A percentile compares a stretch with the other conserved stretches of the same genome.
phyloP scores from a whole-genome alignment of 352 stramenopile species.

The Globisporangium nagaii region DNA sequence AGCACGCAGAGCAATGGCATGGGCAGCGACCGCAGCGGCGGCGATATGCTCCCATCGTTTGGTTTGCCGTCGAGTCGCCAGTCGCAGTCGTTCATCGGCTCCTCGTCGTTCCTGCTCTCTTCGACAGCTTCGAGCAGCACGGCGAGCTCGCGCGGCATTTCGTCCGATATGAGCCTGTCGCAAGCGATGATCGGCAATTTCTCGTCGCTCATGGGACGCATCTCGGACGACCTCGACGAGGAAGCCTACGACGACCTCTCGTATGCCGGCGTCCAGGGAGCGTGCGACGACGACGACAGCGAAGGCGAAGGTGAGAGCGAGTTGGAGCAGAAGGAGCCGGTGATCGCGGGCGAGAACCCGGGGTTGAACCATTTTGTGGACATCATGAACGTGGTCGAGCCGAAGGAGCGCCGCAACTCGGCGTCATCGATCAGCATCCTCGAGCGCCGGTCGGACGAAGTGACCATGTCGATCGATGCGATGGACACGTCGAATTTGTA shows the following conservation, averaged over 20 bases:
- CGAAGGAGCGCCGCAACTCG: conserved; percentile 1
- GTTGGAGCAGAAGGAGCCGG: conserved; percentile 1
- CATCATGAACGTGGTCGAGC: conserved; percentile 3
- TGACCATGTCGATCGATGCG: conserved; percentile 15
- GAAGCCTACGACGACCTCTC: conserved; percentile 29
- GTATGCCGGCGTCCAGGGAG: conserved; percentile 12
- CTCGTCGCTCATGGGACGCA: conserved; percentile 47
- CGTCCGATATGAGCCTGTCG: conserved; percentile 64
- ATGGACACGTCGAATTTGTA: conserved; percentile 15
- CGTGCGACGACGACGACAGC: conserved; percentile 10
- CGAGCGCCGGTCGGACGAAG: conserved; percentile 12
- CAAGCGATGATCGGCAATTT: conserved; percentile 75
- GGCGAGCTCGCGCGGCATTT: conserved; percentile 23
- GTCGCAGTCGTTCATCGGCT: conserved; percentile 42
- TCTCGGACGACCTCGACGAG: conserved; percentile 54
- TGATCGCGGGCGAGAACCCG: neutral
- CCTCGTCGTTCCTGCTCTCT: conserved; percentile 7
- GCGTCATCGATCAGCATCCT: conserved; percentile 20
- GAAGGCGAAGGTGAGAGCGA: conserved; percentile 19
- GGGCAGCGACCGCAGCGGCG: conserved; percentile 19
- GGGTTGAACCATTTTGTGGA: conserved; percentile 11
- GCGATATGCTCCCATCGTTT: conserved; percentile 21
- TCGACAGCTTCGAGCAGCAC: neutral
- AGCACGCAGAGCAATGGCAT: conserved; percentile 23
- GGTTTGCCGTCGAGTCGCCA: conserved; percentile 24